phyloP scores from a whole-genome alignment of 495 filamentous ascomycete species.

The Tuber melanosporum region DNA sequence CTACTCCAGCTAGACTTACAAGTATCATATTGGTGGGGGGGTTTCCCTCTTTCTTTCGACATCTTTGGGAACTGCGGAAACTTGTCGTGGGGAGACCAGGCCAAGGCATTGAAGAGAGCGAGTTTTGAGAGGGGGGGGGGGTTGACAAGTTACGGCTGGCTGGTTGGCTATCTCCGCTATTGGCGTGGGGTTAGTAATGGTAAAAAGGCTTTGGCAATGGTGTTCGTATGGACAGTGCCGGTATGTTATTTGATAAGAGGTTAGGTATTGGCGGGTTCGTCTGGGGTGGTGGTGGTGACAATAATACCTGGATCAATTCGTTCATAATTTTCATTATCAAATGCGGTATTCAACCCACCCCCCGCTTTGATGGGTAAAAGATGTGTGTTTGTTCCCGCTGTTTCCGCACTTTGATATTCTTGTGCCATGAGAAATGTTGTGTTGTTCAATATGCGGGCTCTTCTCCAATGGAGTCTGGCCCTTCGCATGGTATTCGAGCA shows the following conservation, averaged over 20 bases:
- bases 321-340: background rate
- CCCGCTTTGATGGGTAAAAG: background rate
- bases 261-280: background rate
- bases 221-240: background rate
- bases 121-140: background rate
- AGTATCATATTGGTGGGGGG: background rate
- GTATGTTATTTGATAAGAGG: background rate
- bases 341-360: background rate
- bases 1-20: background rate
- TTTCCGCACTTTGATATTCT: background rate
- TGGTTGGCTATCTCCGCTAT: background rate
- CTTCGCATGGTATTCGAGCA: background rate
- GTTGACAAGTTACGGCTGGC: background rate
- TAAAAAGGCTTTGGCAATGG: background rate
- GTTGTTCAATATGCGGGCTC: conserved; percentile 3
- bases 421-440: background rate
- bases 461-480: background rate
- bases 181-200: background rate
- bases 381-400: background rate
- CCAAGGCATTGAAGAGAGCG: background rate
- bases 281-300: background rate
- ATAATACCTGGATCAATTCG: background rate
- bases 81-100: background rate
- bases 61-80: background rate
- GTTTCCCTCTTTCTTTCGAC: background rate